Conservation (phyloP, 192 early-diverging fungal species). For the Umbelopsis sp. region DNA sequence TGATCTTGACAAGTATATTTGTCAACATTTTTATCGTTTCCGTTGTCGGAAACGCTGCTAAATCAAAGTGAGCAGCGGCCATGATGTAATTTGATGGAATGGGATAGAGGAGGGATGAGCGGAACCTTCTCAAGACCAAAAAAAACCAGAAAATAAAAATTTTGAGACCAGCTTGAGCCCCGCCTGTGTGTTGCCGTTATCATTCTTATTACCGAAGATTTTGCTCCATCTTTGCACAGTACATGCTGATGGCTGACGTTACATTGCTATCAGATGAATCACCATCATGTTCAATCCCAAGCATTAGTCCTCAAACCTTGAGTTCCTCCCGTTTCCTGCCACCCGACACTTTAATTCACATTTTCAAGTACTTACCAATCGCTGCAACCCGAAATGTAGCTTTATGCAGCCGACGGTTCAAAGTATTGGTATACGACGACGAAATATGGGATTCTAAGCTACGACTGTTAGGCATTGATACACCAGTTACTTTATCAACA, state of each 20-base stretch:
- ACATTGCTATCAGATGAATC: constrained; percentile 11
- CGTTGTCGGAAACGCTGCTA: constrained; percentile 51
- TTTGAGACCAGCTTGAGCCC: constrained; percentile 12
- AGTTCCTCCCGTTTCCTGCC: constrained; percentile 26
- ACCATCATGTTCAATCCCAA: neutral
- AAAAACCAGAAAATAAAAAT: neutral
- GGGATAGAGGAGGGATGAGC: constrained; percentile 5
- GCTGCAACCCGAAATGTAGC: constrained; percentile 53
- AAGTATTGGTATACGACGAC: constrained; percentile 78
- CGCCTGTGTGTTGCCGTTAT: neutral
- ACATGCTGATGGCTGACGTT: constrained; percentile 10
- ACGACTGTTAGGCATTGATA: constrained; percentile 46
- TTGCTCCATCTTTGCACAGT: neutral
- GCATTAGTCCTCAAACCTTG: neutral
- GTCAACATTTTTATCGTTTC: constrained; percentile 65
- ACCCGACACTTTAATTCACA: constrained; percentile 49
- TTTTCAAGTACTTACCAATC: constrained; percentile 49
- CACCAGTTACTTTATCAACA: constrained; percentile 4
- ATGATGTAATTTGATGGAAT: neutral
- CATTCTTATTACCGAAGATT: constrained; percentile 9
- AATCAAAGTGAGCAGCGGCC: constrained; percentile 39
- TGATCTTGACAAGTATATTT: constrained; percentile 57
- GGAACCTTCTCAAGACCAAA: neutral
- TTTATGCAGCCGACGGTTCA: constrained; percentile 67
- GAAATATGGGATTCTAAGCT: constrained; percentile 75